These are phyloP conservation scores for Melanogaster broomeanus DNA, from an alignment of 768 basidiomycete genomes.

Conservation along the genomic window DNA sequence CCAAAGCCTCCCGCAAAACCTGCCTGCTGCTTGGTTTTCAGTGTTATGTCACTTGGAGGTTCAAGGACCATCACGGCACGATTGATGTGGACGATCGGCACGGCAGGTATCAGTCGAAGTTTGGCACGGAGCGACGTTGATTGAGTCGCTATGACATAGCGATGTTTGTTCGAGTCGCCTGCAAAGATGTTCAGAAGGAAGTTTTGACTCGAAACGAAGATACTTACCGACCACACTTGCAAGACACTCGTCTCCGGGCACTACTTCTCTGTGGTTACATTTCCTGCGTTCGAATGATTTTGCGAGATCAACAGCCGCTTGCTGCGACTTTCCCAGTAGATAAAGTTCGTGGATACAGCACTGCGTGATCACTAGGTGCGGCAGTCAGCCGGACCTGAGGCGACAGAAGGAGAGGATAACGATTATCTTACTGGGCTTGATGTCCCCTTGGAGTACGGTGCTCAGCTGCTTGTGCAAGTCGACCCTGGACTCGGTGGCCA, in stretches of 20 bases:
- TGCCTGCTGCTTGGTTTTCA: conserved; percentile 65
- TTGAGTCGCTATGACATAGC: conserved; percentile 89
- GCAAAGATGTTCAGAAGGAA: conserved; percentile 7
- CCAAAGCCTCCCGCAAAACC: conserved; percentile 14
- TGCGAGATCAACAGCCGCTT: conserved; percentile 83
- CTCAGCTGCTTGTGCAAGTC: conserved; percentile 77
- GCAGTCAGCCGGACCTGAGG: conserved; percentile 42
- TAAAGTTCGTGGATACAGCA: conserved; percentile 96
- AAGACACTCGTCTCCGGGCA: conserved; percentile 84
- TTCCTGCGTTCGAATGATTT: conserved; percentile 92
- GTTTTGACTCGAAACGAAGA: background rate
- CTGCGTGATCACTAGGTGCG: conserved; percentile 92
- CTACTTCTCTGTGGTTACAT: conserved; percentile 92
- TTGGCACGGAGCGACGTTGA: conserved; percentile 67
- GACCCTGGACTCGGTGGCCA: conserved; percentile 64
- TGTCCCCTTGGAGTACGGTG: conserved; percentile 79
- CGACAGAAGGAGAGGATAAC: conserved; percentile 5
- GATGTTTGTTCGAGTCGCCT: conserved; percentile 88
- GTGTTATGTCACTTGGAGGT: conserved; percentile 80
- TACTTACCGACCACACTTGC: conserved; percentile 70
- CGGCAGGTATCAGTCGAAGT: conserved; percentile 76
- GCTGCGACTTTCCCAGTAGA: conserved; percentile 71
- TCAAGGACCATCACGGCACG: conserved; percentile 92
- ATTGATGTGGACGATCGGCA: conserved; percentile 90
- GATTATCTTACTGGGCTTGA: conserved; percentile 81